Percentiles rank a stretch among this genome's conserved stretches.
These are phyloP conservation scores for Centella asiatica DNA, from an alignment of 129 eudicot species.

Conservation along the genomic window DNA sequence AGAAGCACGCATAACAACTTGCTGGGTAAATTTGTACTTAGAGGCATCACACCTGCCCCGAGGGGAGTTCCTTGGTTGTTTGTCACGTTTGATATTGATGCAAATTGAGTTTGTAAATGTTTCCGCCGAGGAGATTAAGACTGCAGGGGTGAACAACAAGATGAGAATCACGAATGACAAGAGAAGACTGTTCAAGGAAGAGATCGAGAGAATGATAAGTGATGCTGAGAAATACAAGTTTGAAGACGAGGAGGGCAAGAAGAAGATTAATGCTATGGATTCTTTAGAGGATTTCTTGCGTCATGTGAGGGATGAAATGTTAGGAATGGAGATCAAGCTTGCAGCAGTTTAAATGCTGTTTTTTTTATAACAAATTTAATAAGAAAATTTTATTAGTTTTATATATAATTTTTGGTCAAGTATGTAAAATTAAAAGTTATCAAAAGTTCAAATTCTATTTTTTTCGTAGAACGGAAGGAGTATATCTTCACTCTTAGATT, in stretches of 20 bases:
- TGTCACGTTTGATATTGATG: slow-evolving; percentile 2
- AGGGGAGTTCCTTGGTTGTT: background rate
- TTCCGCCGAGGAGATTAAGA: background rate
- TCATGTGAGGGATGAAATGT: too few relatives aligned
- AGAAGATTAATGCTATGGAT: background rate
- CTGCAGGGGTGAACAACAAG: background rate
- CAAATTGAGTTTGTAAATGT: slow-evolving; percentile 3
- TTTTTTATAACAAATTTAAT: too few relatives aligned
- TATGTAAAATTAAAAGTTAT: too few relatives aligned
- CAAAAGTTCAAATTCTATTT: too few relatives aligned
- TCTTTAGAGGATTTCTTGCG: too few relatives aligned
- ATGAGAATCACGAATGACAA: background rate
- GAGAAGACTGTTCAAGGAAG: slow-evolving; percentile 5
- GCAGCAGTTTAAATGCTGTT: too few relatives aligned
- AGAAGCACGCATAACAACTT: background rate
- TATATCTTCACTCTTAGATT: too few relatives aligned
- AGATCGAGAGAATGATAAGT: background rate
- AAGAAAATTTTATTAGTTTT: too few relatives aligned
- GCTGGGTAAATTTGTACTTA: background rate
- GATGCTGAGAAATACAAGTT: background rate
- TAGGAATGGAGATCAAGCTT: too few relatives aligned
- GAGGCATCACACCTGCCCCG: background rate
- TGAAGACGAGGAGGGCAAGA: background rate
- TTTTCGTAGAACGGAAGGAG: too few relatives aligned
- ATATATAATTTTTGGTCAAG: too few relatives aligned